phyloP scores from a whole-genome alignment of 2,329 filamentous ascomycete genomes.

The Ampelomyces quisqualis region DNA sequence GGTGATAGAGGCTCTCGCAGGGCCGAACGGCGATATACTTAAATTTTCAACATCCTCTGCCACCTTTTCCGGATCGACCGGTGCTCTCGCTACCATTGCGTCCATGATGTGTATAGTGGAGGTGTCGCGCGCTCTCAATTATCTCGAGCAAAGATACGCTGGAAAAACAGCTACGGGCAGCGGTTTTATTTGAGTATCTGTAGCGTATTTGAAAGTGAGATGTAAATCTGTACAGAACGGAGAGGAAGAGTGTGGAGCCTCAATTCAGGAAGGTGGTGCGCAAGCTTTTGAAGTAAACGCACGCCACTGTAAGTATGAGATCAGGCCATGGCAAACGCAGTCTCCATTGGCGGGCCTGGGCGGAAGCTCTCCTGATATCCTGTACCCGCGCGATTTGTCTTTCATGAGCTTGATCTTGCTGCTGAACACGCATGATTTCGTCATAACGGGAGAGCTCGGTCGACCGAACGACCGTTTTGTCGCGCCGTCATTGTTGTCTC shows the following conservation, averaged over 20 bases:
- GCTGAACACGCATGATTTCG: conserved; percentile 16
- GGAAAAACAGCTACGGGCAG: no score
- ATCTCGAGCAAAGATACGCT: not conserved
- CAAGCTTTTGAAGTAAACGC: no score
- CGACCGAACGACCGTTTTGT: conserved; percentile 5
- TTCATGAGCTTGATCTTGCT: conserved; percentile 4
- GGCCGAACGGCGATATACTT: conserved; percentile 61
- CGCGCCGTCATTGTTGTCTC: conserved; percentile 8
- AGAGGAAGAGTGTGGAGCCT: no score
- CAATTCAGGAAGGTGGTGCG: no score
- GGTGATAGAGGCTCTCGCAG: conserved; percentile 64
- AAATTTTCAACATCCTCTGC: conserved; percentile 32
- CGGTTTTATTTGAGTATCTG: no score
- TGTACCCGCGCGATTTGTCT: conserved; percentile 18
- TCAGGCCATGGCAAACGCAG: no score
- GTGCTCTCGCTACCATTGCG: conserved; percentile 24
- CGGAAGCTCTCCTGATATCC: conserved; percentile 18
- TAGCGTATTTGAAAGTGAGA: no score
- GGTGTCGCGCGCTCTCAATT: no score
- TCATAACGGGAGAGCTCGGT: conserved; percentile 22
- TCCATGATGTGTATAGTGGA: conserved; percentile 20
- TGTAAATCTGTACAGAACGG: no score
- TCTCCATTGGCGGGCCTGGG: no score
- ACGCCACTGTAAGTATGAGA: no score
- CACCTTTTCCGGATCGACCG: conserved; percentile 27